Percentiles rank a stretch among this genome's conserved stretches.
These are phyloP conservation scores for Colletotrichum spaethianum DNA, from an alignment of 2,329 filamentous ascomycete genomes.

Conservation along the genomic window DNA sequence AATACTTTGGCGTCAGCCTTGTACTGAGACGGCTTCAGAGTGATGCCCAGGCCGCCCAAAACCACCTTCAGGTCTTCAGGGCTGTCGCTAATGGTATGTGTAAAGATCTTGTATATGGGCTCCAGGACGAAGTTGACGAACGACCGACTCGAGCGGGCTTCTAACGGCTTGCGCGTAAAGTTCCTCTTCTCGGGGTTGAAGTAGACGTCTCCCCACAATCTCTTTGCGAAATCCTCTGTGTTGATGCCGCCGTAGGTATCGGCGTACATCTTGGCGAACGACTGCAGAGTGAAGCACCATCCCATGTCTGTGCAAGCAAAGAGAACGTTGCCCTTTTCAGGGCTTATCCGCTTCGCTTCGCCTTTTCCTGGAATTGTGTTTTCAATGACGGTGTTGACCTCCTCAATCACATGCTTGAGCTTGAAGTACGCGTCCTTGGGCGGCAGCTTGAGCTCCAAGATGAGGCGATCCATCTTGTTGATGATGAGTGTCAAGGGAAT, in stretches of 20 bases:
- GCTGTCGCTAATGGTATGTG: slow-evolving; percentile 92
- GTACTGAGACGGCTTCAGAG: slow-evolving; percentile 92
- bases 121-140: slow-evolving; percentile 97
- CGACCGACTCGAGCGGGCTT: slow-evolving; percentile 84
- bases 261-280: slow-evolving; percentile 96
- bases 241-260: slow-evolving; percentile 89
- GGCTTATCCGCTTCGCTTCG: slow-evolving; percentile 85
- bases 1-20: slow-evolving; percentile 91
- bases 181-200: slow-evolving; percentile 92
- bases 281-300: slow-evolving; percentile 96
- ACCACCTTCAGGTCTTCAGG: slow-evolving; percentile 87
- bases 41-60: slow-evolving; percentile 83
- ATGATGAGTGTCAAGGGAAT: slow-evolving; percentile 90
- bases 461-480: slow-evolving; percentile 97
- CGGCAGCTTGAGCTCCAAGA: slow-evolving; percentile 93
- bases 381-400: slow-evolving; percentile 96
- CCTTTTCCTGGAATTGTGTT: slow-evolving; percentile 86
- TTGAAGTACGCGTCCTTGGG: slow-evolving; percentile 99
- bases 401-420: slow-evolving; percentile 97
- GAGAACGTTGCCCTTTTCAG: slow-evolving; percentile 97
- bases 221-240: slow-evolving; percentile 83
- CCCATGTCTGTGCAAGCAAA: slow-evolving; percentile 95
- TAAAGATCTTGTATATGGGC: slow-evolving; percentile 97
- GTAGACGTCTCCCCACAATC: slow-evolving; percentile 97
- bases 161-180: slow-evolving; percentile 89